Evolutionary conservation across 257 asterid genomes (phyloP), one percentile per base, ranked within the genome.

Genomic region (Scutellaria barbata): DNA sequence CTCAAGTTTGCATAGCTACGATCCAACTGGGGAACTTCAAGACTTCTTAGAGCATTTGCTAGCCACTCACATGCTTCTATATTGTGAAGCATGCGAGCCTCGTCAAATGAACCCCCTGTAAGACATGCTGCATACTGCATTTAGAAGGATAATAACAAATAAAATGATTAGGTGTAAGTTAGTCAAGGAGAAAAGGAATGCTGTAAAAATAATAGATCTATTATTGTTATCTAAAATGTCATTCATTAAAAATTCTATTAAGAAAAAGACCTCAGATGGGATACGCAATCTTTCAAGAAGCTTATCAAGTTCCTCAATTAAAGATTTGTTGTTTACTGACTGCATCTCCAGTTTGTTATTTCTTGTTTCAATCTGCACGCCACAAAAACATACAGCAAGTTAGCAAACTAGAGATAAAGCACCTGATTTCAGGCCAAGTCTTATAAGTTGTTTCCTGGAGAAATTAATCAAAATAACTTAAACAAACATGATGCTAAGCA

Each of bases 1-100:
- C 82, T 88, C 89, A 88, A 85, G 79, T 82, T 85, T 45, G 86
- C 86, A 80, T 85, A 90, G 85, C 74, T 80, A 71, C 85, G 90
- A 76, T 92, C 97, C 87, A 92, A 73, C 75, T 81, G 85, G 68
- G 98, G 97, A 51, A 72, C 87, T 83, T 92, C 98, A 77, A 95
- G 95, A 77, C 74, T 84, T 64, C 69, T 83, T 75, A 95, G 72
- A 76, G 94, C 85, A 75, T 87, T 85, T 73, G 96, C 81, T 50
- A 95, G 88, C 99, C 99, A 95, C 79, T 95, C 99, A 66, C 98
- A 95, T 72, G 99, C 98, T 77, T 92, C 98, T 82, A 95, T 87
- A 56, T 90, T 95, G 77, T 89, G 94, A 83, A 86, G 92, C 99
- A 95, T 92, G 79, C 86, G 87, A 40, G 95, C 84, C 88, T 95